These are phyloP conservation scores for Aspergillus sclerotiicarbonarius DNA, from an alignment of 495 filamentous ascomycete species.

Conservation along the genomic window DNA sequence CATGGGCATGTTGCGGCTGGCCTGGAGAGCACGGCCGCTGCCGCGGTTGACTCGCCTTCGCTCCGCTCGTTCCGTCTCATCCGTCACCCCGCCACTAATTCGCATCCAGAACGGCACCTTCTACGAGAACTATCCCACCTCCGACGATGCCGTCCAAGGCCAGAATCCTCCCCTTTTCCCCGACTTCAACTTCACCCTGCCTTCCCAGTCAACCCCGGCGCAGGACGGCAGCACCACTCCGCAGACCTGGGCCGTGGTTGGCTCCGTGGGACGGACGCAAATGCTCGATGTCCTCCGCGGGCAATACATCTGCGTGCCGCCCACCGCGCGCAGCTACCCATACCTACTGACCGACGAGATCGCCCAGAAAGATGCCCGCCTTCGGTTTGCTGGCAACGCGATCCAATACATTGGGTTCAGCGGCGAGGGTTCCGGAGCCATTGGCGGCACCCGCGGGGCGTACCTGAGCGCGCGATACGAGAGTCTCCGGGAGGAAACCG, in stretches of 20 bases:
- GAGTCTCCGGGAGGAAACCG: slow-evolving; percentile 77
- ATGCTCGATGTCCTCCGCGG: slow-evolving; percentile 75
- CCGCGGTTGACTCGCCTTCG: slow-evolving; percentile 5
- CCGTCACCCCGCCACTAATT: slow-evolving; percentile 57
- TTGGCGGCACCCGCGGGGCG: slow-evolving; percentile 61
- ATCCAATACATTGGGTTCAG: slow-evolving; percentile 82
- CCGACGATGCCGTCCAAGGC: slow-evolving; percentile 30
- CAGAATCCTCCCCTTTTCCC: slow-evolving; percentile 62
- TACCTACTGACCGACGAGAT: slow-evolving; percentile 67
- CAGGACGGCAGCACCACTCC: slow-evolving; percentile 3
- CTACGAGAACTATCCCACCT: slow-evolving; percentile 71
- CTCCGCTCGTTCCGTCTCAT: slow-evolving; percentile 12
- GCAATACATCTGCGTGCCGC: slow-evolving; percentile 68
- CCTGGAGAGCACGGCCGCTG: slow-evolving; percentile 7
- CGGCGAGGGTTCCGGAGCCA: slow-evolving; percentile 55
- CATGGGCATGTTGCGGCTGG: slow-evolving; percentile 10
- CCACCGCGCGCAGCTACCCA: slow-evolving; percentile 69
- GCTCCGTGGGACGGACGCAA: slow-evolving; percentile 68
- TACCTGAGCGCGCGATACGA: slow-evolving; percentile 95
- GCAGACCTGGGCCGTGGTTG: slow-evolving; percentile 74
- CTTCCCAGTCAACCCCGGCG: slow-evolving; percentile 42
- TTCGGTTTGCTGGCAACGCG: slow-evolving; percentile 59
- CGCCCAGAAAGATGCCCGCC: slow-evolving; percentile 46
- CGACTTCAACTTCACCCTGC: slow-evolving; percentile 62
- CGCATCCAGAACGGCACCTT: slow-evolving; percentile 74